phyloP scores from a whole-genome alignment of 1,139 yeast genomes.

The Lodderomyces margitis region DNA sequence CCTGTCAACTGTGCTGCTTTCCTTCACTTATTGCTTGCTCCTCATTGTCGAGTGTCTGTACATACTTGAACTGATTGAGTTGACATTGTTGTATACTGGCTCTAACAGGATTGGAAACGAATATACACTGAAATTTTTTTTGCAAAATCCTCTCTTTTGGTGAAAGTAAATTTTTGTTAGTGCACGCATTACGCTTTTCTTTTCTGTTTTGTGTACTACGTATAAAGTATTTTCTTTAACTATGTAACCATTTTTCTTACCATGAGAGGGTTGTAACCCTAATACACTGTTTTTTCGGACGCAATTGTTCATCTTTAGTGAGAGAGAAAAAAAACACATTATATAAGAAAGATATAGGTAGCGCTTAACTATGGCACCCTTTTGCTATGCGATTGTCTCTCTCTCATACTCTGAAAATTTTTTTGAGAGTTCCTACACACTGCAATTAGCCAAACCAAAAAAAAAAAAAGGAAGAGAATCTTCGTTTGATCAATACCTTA shows the following conservation, averaged over 20 bases:
- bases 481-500: slow-evolving; percentile 5
- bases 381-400: neutral
- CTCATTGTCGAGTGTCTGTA: slow-evolving; percentile 15
- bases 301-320: no score
- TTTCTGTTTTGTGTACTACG: no score
- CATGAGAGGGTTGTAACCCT: no score
- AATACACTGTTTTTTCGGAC: no score
- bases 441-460: slow-evolving; percentile 5
- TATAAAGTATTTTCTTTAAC: no score
- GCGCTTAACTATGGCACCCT: neutral
- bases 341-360: no score
- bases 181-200: no score
- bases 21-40: slow-evolving; percentile 1
- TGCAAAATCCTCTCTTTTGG: neutral
- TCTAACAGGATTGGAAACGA: neutral
- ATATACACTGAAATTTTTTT: slow-evolving; percentile 10
- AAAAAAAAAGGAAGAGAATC: neutral
- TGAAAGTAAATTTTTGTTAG: neutral
- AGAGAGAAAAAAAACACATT: no score
- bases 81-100: slow-evolving; percentile 35
- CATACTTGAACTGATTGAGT: slow-evolving; percentile 74
- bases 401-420: slow-evolving; percentile 12
- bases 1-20: neutral
- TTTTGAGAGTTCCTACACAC: no score
- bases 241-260: no score